phyloP scores from a whole-genome alignment of 306 rosid genomes.

The Ammopiptanthus mongolicus region DNA sequence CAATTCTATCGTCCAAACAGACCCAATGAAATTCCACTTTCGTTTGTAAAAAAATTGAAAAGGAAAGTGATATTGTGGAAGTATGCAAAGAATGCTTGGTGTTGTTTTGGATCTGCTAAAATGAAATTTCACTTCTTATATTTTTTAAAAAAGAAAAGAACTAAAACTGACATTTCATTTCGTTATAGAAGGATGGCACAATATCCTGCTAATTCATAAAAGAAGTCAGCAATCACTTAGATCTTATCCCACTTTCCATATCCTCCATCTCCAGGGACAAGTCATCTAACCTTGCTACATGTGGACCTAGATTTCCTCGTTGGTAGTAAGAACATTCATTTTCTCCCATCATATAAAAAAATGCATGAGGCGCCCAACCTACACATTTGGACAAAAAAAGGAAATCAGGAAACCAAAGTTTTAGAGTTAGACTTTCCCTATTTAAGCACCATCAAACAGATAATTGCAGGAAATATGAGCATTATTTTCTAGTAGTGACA shows the following conservation, averaged over 20 bases:
- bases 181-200: too few relatives aligned
- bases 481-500: too few relatives aligned
- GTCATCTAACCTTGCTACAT: not conserved
- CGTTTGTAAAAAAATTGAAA: too few relatives aligned
- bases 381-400: not conserved
- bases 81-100: too few relatives aligned
- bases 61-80: too few relatives aligned
- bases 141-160: too few relatives aligned
- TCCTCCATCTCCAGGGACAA: not conserved
- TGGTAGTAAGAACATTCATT: not conserved
- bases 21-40: too few relatives aligned
- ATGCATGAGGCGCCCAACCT: slow-evolving; percentile 62
- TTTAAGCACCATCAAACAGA: not conserved
- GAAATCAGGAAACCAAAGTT: not conserved
- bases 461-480: not conserved
- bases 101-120: too few relatives aligned
- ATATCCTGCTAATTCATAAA: not conserved
- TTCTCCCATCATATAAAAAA: slow-evolving; percentile 25
- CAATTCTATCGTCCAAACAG: too few relatives aligned
- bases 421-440: not conserved
- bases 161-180: too few relatives aligned
- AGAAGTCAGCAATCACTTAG: not conserved
- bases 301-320: not conserved
- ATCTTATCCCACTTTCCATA: slow-evolving; percentile 24
- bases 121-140: too few relatives aligned